A percentile compares a stretch with the other conserved stretches of the same genome.
Conservation (phyloP, 2,329 filamentous ascomycete genomes). For the Pseudofabraea citricarpa region DNA sequence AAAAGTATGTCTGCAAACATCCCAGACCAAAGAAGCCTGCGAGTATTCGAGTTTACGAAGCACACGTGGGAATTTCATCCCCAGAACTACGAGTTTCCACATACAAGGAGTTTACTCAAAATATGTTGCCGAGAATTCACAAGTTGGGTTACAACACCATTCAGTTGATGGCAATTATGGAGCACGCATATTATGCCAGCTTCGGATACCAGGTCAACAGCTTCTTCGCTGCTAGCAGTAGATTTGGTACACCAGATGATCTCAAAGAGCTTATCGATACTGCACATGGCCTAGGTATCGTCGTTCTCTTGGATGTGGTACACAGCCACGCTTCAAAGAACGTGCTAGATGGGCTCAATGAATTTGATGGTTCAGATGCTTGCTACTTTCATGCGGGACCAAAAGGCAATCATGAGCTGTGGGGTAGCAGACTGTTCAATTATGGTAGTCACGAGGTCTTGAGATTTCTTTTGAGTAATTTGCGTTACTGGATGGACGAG, state of each 20-base stretch:
- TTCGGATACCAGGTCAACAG: slow-evolving; percentile 99
- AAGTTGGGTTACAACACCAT: slow-evolving; percentile 93
- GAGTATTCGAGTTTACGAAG: slow-evolving; percentile 92
- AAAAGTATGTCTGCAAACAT: slow-evolving; percentile 83
- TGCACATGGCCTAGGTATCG: slow-evolving; percentile 84
- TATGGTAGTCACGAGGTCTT: slow-evolving; percentile 93
- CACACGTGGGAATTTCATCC: slow-evolving; percentile 96
- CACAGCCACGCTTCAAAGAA: slow-evolving; percentile 99
- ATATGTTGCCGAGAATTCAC: slow-evolving; percentile 88
- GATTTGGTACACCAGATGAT: slow-evolving; percentile 90
- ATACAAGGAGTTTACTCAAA: slow-evolving; percentile 95
- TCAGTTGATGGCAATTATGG: slow-evolving; percentile 98
- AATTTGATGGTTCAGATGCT: slow-evolving; percentile 93
- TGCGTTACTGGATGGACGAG: slow-evolving; percentile 99
- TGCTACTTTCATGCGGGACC: slow-evolving; percentile 89
- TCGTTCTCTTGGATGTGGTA: slow-evolving; percentile 89
- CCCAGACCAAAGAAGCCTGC: slow-evolving; percentile 73
- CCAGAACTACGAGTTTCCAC: slow-evolving; percentile 84
- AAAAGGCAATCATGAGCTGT: slow-evolving; percentile 84
- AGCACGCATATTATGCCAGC: slow-evolving; percentile 98
- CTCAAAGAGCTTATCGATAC: slow-evolving; percentile 96
- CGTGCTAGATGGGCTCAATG: slow-evolving; percentile 87
- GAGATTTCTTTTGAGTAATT: slow-evolving; percentile 91
- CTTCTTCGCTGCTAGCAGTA: slow-evolving; percentile 95
- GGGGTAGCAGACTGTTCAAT: slow-evolving; percentile 97